These are phyloP conservation scores for Hypomyces perniciosus DNA, from an alignment of 2,329 filamentous ascomycete species.

Conservation along the genomic window DNA sequence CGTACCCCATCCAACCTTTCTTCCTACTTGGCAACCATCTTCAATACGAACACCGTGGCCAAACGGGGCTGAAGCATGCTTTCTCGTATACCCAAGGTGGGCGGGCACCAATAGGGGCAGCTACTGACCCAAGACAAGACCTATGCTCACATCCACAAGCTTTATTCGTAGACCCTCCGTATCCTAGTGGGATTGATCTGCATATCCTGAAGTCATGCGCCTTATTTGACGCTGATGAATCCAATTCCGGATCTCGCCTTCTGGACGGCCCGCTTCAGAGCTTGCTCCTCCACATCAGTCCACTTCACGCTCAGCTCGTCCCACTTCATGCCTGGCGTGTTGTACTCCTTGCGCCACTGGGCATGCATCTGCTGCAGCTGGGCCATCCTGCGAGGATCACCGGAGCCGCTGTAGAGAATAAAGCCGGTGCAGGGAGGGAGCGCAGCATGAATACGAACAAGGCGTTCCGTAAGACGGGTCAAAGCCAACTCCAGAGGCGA, in stretches of 20 bases:
- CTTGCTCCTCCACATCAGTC: slow-evolving; percentile 62
- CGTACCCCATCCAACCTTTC: too few species aligned
- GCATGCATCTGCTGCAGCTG: slow-evolving; percentile 54
- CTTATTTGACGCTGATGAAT: slow-evolving; percentile 59
- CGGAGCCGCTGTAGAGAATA: slow-evolving; percentile 59
- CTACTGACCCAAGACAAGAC: too few species aligned
- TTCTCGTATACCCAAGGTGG: too few species aligned
- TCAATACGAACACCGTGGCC: too few species aligned
- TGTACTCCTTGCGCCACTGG: slow-evolving; percentile 59
- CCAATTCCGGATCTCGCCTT: slow-evolving; percentile 57
- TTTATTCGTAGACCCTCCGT: too few species aligned
- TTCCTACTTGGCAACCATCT: too few species aligned
- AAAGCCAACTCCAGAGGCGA: slow-evolving; percentile 42
- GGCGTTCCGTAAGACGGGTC: slow-evolving; percentile 39
- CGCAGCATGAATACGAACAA: slow-evolving; percentile 49
- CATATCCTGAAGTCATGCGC: background rate
- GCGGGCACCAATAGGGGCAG: too few species aligned
- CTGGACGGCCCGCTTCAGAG: slow-evolving; percentile 49
- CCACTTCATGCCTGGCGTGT: slow-evolving; percentile 58
- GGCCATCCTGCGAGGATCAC: slow-evolving; percentile 62
- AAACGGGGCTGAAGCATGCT: too few species aligned
- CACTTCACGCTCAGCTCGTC: slow-evolving; percentile 61
- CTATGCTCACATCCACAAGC: too few species aligned
- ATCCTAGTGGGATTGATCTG: too few species aligned
- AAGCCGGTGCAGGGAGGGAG: slow-evolving; percentile 61